A percentile compares a stretch with the other conserved stretches of the same genome.
Conservation (phyloP, 768 basidiomycete species). For the Mycena galericulata region DNA sequence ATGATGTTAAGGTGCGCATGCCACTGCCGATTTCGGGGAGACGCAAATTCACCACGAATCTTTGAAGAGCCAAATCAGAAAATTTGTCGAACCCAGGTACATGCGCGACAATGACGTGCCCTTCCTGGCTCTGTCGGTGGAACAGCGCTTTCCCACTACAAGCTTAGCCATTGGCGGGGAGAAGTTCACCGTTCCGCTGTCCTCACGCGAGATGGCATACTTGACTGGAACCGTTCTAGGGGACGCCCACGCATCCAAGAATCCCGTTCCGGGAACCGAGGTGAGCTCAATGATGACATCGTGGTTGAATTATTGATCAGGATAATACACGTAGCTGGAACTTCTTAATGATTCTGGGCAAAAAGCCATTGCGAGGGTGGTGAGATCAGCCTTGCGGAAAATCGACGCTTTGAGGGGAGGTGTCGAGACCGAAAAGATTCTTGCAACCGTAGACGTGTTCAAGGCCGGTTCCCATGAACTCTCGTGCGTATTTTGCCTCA, state of each 20-base stretch:
- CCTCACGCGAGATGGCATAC: slow-evolving; percentile 5
- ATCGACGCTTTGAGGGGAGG: background rate
- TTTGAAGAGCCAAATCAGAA: background rate
- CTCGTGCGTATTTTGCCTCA: background rate
- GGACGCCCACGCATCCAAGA: background rate
- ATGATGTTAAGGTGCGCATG: background rate
- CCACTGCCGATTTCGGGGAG: background rate
- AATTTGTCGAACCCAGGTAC: background rate
- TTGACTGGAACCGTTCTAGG: slow-evolving; percentile 2
- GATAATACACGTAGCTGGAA: background rate
- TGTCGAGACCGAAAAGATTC: rapidly evolving
- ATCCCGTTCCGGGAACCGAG: background rate
- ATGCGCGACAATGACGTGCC: slow-evolving; percentile 15
- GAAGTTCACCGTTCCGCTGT: slow-evolving; percentile 1
- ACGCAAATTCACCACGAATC: background rate
- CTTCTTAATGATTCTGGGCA: background rate
- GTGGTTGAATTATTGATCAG: background rate
- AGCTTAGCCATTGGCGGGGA: slow-evolving; percentile 8
- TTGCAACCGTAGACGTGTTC: background rate
- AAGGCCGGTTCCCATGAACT: slow-evolving; percentile 13
- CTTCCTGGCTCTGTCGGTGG: background rate
- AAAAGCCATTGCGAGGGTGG: background rate
- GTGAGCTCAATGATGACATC: background rate
- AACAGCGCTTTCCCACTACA: background rate
- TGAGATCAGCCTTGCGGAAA: background rate